phyloP scores from a whole-genome alignment of 2,329 filamentous ascomycete species.

The Cercospora brassicicola region DNA sequence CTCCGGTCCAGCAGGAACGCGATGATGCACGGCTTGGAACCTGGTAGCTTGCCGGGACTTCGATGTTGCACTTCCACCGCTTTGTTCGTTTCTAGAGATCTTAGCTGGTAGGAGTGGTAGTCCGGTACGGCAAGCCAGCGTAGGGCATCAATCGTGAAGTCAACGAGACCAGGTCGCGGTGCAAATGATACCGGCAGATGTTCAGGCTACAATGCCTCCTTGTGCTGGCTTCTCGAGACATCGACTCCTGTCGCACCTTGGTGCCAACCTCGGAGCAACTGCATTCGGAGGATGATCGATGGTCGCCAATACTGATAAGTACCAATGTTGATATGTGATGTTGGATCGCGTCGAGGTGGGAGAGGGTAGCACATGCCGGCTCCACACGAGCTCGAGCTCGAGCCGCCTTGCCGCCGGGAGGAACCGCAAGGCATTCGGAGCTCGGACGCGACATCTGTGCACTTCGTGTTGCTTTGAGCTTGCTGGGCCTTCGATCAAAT shows the following conservation, averaged over 20 bases:
- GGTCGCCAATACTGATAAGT: background rate
- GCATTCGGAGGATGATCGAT: background rate
- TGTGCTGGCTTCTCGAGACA: background rate
- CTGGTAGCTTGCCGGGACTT: background rate
- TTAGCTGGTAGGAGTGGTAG: background rate
- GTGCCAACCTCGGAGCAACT: background rate
- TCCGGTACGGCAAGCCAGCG: background rate
- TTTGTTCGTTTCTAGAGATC: no score
- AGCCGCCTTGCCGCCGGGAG: background rate
- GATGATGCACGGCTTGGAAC: background rate
- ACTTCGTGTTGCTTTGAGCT: background rate
- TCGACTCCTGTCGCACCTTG: background rate
- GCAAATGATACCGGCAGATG: background rate
- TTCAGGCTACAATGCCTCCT: background rate
- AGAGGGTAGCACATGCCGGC: background rate
- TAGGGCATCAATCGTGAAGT: background rate
- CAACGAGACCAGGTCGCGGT: background rate
- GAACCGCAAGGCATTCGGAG: background rate
- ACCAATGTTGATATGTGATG: background rate
- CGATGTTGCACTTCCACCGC: background rate
- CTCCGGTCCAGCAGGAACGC: background rate
- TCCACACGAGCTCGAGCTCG: background rate
- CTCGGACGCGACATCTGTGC: slow-evolving; percentile 1
- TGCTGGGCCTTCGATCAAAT: background rate
- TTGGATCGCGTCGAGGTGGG: background rate